Evolutionary conservation across 352 stramenopile species (phyloP), one percentile per base, ranked within the genome.

Genomic region (Pythium scleroteichum): DNA sequence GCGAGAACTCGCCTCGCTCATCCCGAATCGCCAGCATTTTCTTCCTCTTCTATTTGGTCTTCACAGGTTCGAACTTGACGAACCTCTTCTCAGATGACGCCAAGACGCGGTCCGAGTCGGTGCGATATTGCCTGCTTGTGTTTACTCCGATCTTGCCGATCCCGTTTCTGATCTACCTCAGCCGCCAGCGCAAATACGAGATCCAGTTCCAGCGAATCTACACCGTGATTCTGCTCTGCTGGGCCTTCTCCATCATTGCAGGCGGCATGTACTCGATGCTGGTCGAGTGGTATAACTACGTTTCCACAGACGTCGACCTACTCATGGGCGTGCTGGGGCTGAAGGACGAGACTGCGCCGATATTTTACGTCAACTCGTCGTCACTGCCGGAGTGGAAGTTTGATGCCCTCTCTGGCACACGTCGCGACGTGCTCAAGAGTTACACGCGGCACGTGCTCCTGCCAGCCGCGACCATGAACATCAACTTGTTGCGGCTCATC

Each of bases 231-330:
- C 40, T 88, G 26, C 29, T 90, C 9, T 90, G 76, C 40, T 93
- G 81, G 81, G 82, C 72, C 26, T 84, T 87, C 51, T 90, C 81
- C 13, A 80, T 93, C 50, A 84, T 91, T 49, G 71, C 64, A 2
- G 84, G 84, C 19, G 84, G 84, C 6, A 87, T 90, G 79, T 90
- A 90, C 49, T 91, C 84, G 19, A 88, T 93, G 81, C 72, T 93
- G n/a, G 79, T 63, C 20, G 84, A 93, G 64, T 93, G 81, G 81
- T 88, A 79, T 64, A 85, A 77, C 51, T 91, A 89, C 66, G 69
- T 93, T 7, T 68, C 69, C 13, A 84, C 85, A 52, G 82, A 93
- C 60, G 69, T 93, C 4, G 61, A 76, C 17, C 76, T 87, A 35
- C 64, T 93, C 33, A 82, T 93, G 69, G 61, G 79, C 10, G 67